Evolutionary conservation across 257 asterid genomes (phyloP), one percentile per base, ranked within the genome.

Genomic region (Solanum clarkiae): DNA sequence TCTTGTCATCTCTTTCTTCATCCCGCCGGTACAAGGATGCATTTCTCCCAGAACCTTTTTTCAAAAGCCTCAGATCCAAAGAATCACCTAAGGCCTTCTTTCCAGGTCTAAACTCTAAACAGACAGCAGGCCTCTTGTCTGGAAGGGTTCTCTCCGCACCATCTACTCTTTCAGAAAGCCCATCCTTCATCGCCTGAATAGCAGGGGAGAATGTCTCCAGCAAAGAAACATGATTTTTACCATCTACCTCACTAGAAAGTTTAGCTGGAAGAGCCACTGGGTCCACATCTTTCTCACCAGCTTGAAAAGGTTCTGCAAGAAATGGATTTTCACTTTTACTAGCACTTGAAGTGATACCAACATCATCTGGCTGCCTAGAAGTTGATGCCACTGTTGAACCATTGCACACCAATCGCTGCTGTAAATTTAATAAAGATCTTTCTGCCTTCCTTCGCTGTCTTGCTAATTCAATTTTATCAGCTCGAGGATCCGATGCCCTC

Each of bases 401-500:
- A 79, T 88, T 90, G 84, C 93, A 88, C 80, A 95, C 88, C 91
- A 97, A 87, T 79, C 98, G 90, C 87, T 94, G 97, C 88, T 97
- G 99, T 92, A 97, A 89, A 90, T 89, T 94, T 86, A 97, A 91
- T 90, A 97, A 91, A 68, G 99, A 95, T 85, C 98, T 92, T 88
- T 97, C 99, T 1, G 98, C 99, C 90, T 95, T 94, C 88, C 99
- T 92, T 81, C 93, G 93, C 90, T 97, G 98, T 92, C 97, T 95
- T 0, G 97, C 99, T 47, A 97, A 92, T 91, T 95, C 98, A 80
- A 97, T 89, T 90, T 92, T 94, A 91, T 97, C 99, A 32, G 94
- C 86, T 42, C 95, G 95, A 59, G 98, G 94, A 87, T 97, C 96
- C 1, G 98, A 91, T 45, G 81, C 90, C 89, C 99, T 92, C 90